Percentiles rank a stretch among this genome's conserved stretches.
Conservation (phyloP, 1,284 basidiomycete genomes). For the Leccinum variabile region DNA sequence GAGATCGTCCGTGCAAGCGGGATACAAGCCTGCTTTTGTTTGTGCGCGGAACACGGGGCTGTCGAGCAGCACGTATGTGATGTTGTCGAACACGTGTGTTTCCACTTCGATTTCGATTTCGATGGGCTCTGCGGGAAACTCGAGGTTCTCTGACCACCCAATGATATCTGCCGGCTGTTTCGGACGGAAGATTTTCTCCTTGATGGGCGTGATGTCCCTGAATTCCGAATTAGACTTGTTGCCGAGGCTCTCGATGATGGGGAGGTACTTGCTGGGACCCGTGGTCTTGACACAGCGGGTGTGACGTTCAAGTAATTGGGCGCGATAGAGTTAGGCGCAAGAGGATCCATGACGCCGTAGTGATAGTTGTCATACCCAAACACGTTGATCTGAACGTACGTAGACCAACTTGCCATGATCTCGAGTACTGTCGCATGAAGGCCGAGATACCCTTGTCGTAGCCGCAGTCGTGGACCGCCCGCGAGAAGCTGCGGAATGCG, state of each 20-base stretch:
- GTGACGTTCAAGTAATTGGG: conserved; percentile 87
- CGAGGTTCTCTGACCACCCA: conserved; percentile 92
- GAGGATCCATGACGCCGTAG: conserved; percentile 85
- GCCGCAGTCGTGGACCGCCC: conserved; percentile 86
- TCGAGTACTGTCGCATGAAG: conserved; percentile 70
- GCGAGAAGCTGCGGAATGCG: conserved; percentile 84
- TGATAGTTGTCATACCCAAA: conserved; percentile 87
- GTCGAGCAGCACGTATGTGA: conserved; percentile 75
- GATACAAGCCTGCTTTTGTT: conserved; percentile 91
- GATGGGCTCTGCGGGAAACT: conserved; percentile 89
- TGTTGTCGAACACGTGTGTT: conserved; percentile 88
- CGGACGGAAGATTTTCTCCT: conserved; percentile 65
- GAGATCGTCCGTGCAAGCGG: conserved; percentile 93
- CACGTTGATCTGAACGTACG: conserved; percentile 84
- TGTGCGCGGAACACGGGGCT: conserved; percentile 52
- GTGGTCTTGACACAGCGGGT: conserved; percentile 82
- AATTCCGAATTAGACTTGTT: conserved; percentile 67
- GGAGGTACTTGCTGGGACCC: conserved; percentile 70
- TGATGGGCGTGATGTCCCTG: conserved; percentile 52
- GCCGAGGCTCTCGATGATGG: conserved; percentile 64
- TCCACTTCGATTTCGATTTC: conserved; percentile 96
- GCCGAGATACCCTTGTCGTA: conserved; percentile 79
- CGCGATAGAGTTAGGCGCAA: conserved; percentile 83
- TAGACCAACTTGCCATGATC: conserved; percentile 86
- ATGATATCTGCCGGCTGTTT: conserved; percentile 67